These are phyloP conservation scores for Xylaria acuta DNA, from an alignment of 495 filamentous ascomycete genomes.

Conservation along the genomic window DNA sequence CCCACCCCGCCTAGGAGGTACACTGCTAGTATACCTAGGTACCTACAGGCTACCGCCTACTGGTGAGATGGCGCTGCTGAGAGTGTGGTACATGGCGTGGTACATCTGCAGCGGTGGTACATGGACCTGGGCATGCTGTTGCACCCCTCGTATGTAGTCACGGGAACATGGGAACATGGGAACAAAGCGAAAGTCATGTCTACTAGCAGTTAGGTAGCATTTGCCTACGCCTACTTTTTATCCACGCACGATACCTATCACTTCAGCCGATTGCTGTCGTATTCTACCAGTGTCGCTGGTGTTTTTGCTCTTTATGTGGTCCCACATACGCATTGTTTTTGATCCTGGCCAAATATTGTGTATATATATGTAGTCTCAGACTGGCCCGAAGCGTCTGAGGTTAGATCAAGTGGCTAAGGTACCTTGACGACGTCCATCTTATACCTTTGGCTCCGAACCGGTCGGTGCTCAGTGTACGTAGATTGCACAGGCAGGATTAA, in stretches of 20 bases:
- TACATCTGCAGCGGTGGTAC: background rate
- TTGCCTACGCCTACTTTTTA: conserved; percentile 8
- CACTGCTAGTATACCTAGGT: background rate
- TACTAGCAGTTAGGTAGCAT: conserved; percentile 4
- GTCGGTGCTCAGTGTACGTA: background rate
- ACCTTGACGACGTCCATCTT: background rate
- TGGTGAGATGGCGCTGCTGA: background rate
- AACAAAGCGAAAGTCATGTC: conserved; percentile 7
- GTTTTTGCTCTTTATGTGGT: background rate
- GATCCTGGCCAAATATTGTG: background rate
- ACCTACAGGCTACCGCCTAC: background rate
- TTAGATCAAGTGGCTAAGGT: background rate
- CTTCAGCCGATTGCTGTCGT: background rate
- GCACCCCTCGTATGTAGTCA: conserved; percentile 6
- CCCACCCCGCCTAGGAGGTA: background rate
- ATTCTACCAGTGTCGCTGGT: background rate
- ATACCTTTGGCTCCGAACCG: background rate
- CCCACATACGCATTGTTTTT: background rate
- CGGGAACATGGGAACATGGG: background rate
- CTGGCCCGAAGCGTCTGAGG: background rate
- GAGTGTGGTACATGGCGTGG: background rate
- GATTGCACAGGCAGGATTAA: background rate
- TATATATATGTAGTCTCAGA: background rate
- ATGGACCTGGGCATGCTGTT: background rate
- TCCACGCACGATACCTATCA: background rate